Evolutionary conservation across 306 rosid species (phyloP), one percentile per base, ranked within the genome.

Genomic region (Begonia peltatifolia): DNA sequence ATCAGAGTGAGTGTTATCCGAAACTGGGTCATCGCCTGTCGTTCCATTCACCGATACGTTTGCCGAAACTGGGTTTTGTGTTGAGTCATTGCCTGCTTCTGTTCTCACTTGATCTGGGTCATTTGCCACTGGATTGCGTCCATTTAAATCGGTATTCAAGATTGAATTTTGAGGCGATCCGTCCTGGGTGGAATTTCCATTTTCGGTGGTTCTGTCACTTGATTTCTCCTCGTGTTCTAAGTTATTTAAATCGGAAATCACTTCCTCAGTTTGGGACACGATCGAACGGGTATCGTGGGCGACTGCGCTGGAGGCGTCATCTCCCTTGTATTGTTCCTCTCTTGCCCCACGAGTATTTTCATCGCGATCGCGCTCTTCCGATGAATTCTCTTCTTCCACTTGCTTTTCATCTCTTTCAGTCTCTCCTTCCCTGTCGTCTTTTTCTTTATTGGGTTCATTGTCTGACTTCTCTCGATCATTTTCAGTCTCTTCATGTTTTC

Each of bases 271-370:
- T 52, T 58, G 72, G n/a, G 72, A 54, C 71, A 66, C 65, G 52
- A 67, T 63, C 53, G 70, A 64, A 17, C 72, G 78, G 57, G 76
- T 47, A 59, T 85, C 88, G 50, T 90, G 99, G 60, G 94, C 46
- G 52, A 90, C 99, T 65, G 93, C 99, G 69, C 99, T 90, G 64
- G 99, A 90, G 25, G 95, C 99, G 70, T 90, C 99, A 55, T 90
- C 99, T 0, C 76, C 95, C 70, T 75, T 90, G 70, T 90, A 90
- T 56, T 83, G 52, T 64, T 86, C 92, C 84, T 90, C 99, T 16
- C 99, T 73, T 38, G 99, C 95, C 67, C 79, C 95, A 30, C 73
- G 99, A 63, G 74, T 70, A 65, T 60, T 65, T 20, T 14, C 55
- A 38, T 63, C 55, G 9, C 61, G 57, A 6, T 72, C 73, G 14